A percentile compares a stretch with the other conserved stretches of the same genome.
These are phyloP conservation scores for Theileria parva DNA, from an alignment of 169 alveolate species.

Conservation along the genomic window DNA sequence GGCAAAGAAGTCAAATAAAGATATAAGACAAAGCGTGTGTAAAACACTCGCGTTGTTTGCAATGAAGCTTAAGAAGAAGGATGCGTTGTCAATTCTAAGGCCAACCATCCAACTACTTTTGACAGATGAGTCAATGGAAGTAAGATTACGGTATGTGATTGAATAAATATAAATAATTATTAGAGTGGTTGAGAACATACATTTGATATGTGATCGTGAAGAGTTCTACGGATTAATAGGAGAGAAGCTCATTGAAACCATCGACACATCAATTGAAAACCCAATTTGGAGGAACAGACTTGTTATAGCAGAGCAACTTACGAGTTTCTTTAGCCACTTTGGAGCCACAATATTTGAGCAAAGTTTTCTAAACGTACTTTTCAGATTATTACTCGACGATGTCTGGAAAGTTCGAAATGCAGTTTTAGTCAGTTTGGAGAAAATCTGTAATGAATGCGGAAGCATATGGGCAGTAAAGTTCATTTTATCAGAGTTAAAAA, in stretches of 20 bases:
- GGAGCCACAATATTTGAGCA: constrained; percentile 42
- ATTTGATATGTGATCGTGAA: constrained; percentile 37
- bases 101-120: constrained; percentile 28
- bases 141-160: constrained; percentile 46
- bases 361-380: constrained; percentile 30
- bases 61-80: constrained; percentile 14
- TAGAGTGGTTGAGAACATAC: constrained; percentile 50
- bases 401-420: constrained; percentile 68
- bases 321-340: constrained; percentile 46
- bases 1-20: constrained; percentile 15
- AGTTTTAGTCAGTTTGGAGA: constrained; percentile 39
- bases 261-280: constrained; percentile 23
- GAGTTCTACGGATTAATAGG: constrained; percentile 45
- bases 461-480: constrained; percentile 47
- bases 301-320: constrained; percentile 51
- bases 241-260: constrained; percentile 33
- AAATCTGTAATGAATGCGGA: constrained; percentile 41
- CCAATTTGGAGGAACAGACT: constrained; percentile 62
- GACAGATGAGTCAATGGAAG: constrained; percentile 48
- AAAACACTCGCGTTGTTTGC: constrained; percentile 51
- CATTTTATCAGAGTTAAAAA: constrained; percentile 33
- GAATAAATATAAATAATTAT: background rate
- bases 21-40: constrained; percentile 33
- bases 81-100: constrained; percentile 1
- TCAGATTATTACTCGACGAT: constrained; percentile 45